These are phyloP conservation scores for Glarea lozoyensis DNA, from an alignment of 495 filamentous ascomycete genomes.

Conservation along the genomic window DNA sequence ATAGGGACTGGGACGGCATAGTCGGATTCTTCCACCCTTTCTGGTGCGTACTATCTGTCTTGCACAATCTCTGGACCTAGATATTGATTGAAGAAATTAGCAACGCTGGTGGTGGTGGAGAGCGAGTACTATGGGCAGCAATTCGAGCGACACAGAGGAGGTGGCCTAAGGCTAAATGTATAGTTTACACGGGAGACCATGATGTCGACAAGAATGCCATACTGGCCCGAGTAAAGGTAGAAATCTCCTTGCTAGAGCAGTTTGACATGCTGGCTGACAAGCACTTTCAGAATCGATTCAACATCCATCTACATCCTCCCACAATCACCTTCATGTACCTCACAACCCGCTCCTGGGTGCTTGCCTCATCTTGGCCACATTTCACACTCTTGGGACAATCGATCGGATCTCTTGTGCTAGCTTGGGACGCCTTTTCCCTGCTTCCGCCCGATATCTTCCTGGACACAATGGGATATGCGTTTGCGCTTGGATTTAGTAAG, in stretches of 20 bases:
- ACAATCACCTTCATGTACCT: slow-evolving; percentile 85
- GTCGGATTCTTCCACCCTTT: slow-evolving; percentile 97
- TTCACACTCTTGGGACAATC: slow-evolving; percentile 95
- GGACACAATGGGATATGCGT: slow-evolving; percentile 98
- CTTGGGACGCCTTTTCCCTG: slow-evolving; percentile 86
- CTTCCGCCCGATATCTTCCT: slow-evolving; percentile 90
- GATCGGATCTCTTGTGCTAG: slow-evolving; percentile 75
- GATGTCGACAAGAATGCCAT: slow-evolving; percentile 73
- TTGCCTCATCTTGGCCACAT: slow-evolving; percentile 75
- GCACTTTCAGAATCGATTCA: slow-evolving; percentile 63
- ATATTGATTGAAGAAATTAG: no score
- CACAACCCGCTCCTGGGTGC: slow-evolving; percentile 74
- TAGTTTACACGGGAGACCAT: slow-evolving; percentile 92
- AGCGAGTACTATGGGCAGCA: slow-evolving; percentile 94
- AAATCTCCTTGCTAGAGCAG: neutral
- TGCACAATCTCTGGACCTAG: no score
- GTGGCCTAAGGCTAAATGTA: slow-evolving; percentile 80
- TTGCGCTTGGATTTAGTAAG: slow-evolving; percentile 73
- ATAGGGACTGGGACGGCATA: slow-evolving; percentile 65
- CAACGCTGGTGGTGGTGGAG: slow-evolving; percentile 93
- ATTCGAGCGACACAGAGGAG: slow-evolving; percentile 83
- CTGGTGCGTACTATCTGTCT: slow-evolving; percentile 63
- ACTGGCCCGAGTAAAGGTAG: slow-evolving; percentile 64
- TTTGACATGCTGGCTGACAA: slow-evolving; percentile 7
- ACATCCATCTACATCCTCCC: slow-evolving; percentile 79